phyloP scores from a whole-genome alignment of 495 filamentous ascomycete species.

The Terfezia claveryi region DNA sequence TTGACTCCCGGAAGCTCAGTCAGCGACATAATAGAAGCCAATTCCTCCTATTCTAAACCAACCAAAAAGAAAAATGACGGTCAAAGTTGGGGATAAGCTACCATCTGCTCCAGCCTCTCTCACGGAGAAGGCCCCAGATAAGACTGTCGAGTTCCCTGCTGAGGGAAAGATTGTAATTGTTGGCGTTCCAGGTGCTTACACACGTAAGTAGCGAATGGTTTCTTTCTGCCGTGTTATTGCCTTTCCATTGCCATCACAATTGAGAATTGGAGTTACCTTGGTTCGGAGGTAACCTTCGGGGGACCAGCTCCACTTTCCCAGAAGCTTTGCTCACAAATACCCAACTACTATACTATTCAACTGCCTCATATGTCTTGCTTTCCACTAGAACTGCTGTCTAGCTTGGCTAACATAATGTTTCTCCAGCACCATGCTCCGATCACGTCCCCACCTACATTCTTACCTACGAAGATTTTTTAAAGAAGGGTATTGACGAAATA shows the following conservation, averaged over 20 bases:
- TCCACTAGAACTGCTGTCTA: no score
- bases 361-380: no score
- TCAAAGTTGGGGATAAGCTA: conserved; percentile 7
- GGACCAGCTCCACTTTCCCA: no score
- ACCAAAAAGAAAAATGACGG: not conserved
- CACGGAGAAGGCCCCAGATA: conserved; percentile 9
- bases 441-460: conserved; percentile 14
- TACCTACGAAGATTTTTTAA: conserved; percentile 4
- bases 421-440: conserved; percentile 14
- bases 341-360: no score
- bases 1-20: no score
- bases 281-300: no score
- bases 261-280: no score
- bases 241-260: no score
- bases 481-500: conserved; percentile 12
- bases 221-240: not conserved
- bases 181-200: conserved; percentile 18
- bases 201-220: conserved; percentile 4
- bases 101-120: conserved; percentile 12
- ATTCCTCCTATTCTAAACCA: no score
- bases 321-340: no score
- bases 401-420: no score
- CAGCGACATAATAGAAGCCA: no score
- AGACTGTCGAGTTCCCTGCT: conserved; percentile 7
- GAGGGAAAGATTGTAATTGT: conserved; percentile 14